Evolutionary conservation across 2,329 filamentous ascomycete species (phyloP).

Genomic region (Exophiala sideris): DNA sequence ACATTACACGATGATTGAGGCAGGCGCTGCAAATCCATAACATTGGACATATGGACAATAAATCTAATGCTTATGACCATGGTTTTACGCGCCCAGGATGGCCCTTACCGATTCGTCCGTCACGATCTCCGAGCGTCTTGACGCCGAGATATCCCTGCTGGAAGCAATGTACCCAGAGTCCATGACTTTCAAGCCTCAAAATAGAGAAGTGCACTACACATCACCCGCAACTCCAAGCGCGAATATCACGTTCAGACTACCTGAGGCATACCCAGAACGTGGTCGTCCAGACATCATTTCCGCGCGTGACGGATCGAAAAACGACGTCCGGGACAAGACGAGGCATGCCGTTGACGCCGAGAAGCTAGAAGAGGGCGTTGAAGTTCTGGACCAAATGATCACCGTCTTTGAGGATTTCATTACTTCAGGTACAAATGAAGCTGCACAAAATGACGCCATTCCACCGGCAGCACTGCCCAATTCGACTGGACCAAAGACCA

Average conservation of each 20-base stretch:
- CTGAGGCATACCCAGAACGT: slow-evolving; percentile 15
- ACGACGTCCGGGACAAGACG: slow-evolving; percentile 15
- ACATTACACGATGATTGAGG: no score
- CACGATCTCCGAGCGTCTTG: slow-evolving; percentile 13
- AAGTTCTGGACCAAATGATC: slow-evolving; percentile 22
- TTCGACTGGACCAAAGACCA: slow-evolving; percentile 1
- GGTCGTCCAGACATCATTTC: slow-evolving; percentile 17
- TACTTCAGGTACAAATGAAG: not conserved
- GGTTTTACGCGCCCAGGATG: no score
- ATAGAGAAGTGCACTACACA: slow-evolving; percentile 20
- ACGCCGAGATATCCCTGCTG: slow-evolving; percentile 23
- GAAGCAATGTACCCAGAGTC: slow-evolving; percentile 23
- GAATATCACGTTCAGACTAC: slow-evolving; percentile 11
- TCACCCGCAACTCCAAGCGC: not conserved
- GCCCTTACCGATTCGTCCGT: not conserved
- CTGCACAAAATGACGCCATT: not conserved
- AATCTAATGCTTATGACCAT: no score
- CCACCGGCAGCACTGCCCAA: not conserved
- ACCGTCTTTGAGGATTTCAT: slow-evolving; percentile 16
- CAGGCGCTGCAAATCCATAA: no score
- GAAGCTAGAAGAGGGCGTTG: slow-evolving; percentile 7
- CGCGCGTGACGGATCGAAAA: slow-evolving; percentile 12
- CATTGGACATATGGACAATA: no score
- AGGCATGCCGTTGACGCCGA: slow-evolving; percentile 5
- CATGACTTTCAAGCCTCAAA: slow-evolving; percentile 8